Percentiles rank a stretch among this genome's conserved stretches.
These are phyloP conservation scores for Corchorus capsularis DNA, from an alignment of 345 rosid genomes.

Conservation along the genomic window DNA sequence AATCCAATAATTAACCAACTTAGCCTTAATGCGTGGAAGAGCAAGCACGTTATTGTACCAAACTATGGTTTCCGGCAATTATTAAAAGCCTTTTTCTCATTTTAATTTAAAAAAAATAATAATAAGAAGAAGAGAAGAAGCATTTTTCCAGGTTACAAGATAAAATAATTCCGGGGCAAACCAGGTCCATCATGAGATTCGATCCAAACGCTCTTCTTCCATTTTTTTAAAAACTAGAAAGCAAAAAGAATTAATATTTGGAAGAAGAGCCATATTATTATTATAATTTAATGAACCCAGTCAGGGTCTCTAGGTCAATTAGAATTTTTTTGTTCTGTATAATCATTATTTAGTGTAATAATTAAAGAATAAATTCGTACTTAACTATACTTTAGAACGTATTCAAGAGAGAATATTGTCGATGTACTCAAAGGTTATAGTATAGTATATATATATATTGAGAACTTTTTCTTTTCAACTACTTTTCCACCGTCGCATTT, in stretches of 20 bases:
- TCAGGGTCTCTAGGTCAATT: not conserved
- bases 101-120: no score
- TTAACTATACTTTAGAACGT: not conserved
- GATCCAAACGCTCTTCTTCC: not conserved
- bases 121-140: no score
- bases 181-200: conserved; percentile 14
- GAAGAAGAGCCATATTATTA: not conserved
- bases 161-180: not conserved
- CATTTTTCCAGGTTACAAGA: not conserved
- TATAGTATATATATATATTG: no score
- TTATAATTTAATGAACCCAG: not conserved
- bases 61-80: conserved; percentile 20
- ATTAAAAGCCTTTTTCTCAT: not conserved
- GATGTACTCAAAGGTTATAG: not conserved
- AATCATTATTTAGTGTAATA: not conserved
- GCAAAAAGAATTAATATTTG: not conserved
- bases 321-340: not conserved
- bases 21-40: conserved; percentile 25
- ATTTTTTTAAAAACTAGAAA: not conserved
- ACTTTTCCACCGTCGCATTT: not conserved
- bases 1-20: not conserved
- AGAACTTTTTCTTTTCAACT: not conserved
- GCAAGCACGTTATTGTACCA: conserved; percentile 26
- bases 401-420: not conserved
- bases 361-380: not conserved